Percentiles rank a stretch among this genome's conserved stretches.
These are phyloP conservation scores for Erythrophleum ivorense DNA, from an alignment of 331 rosid genomes.

Conservation along the genomic window DNA sequence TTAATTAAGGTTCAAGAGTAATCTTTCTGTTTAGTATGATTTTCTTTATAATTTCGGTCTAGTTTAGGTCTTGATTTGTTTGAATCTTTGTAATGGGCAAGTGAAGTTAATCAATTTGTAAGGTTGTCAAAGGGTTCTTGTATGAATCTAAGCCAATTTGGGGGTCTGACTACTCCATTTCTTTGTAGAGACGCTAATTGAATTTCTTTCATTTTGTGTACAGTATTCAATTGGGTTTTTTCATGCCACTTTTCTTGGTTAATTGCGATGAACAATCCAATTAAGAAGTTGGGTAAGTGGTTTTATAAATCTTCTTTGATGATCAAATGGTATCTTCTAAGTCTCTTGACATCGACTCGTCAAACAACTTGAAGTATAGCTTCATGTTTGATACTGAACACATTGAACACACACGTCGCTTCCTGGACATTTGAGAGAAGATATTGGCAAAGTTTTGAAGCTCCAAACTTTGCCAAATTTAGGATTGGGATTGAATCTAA, in stretches of 20 bases:
- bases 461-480: background rate
- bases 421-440: background rate
- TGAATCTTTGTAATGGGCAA: background rate
- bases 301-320: background rate
- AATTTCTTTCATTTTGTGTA: background rate
- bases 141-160: slow-evolving; percentile 12
- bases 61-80: slow-evolving; percentile 14
- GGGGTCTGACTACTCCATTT: slow-evolving; percentile 12
- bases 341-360: background rate
- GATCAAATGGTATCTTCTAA: background rate
- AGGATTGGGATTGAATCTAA: slow-evolving; percentile 15
- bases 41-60: slow-evolving; percentile 20
- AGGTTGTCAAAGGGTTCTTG: background rate
- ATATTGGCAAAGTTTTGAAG: background rate
- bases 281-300: background rate
- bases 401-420: too few relatives aligned
- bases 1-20: background rate
- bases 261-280: background rate
- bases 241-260: background rate
- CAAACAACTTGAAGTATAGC: background rate
- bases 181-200: slow-evolving; percentile 28
- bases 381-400: too few relatives aligned
- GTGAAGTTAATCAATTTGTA: slow-evolving; percentile 1
- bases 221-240: background rate
- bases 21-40: background rate